Conservation (phyloP, 352 stramenopile genomes). For the Globisporangium okanoganense region DNA sequence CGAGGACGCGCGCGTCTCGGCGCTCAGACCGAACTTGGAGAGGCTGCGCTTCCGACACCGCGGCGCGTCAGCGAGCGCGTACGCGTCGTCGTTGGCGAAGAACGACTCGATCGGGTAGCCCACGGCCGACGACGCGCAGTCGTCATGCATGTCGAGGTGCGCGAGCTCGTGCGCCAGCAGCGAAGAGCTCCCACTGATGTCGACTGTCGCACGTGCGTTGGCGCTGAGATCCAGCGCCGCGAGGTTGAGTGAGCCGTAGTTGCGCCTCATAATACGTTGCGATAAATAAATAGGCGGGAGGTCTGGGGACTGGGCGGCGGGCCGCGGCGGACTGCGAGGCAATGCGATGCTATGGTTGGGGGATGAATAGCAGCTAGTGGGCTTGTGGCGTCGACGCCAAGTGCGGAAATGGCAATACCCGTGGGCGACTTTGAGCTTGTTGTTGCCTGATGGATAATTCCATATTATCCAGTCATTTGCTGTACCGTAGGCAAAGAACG, state of each 20-base stretch:
- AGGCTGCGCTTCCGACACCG: constrained; percentile 21
- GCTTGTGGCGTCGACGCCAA: constrained; percentile 8
- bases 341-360: constrained; percentile 11
- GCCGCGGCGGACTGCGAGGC: background rate
- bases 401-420: background rate
- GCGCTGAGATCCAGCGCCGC: constrained; percentile 36
- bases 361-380: background rate
- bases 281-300: constrained; percentile 5
- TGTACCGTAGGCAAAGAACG: constrained; percentile 3
- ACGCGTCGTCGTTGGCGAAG: constrained; percentile 16
- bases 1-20: constrained; percentile 17
- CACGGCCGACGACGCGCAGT: constrained; percentile 28
- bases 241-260: constrained; percentile 53
- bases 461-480: constrained; percentile 13
- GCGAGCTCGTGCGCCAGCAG: constrained; percentile 24
- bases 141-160: constrained; percentile 23
- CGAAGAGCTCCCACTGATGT: constrained; percentile 15
- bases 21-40: constrained; percentile 16
- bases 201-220: constrained; percentile 17
- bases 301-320: background rate
- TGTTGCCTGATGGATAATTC: background rate
- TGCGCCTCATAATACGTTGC: constrained; percentile 32
- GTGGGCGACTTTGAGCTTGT: no score
- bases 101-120: constrained; percentile 17
- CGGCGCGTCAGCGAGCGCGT: constrained; percentile 24